Conservation (phyloP, 441 rosid genomes). For the Aleurites moluccanus region DNA sequence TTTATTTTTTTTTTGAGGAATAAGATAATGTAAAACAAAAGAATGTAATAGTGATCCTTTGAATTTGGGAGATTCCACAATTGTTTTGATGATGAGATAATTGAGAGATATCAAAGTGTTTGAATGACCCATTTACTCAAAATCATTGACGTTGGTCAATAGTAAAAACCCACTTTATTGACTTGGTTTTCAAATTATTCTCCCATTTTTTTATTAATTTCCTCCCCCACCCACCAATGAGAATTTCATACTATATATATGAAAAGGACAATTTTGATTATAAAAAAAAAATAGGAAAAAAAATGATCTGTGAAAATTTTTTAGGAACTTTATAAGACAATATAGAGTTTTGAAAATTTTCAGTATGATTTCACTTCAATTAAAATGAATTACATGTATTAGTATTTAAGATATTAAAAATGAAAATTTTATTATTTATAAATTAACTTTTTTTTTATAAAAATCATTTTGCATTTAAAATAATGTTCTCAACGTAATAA, state of each 20-base stretch:
- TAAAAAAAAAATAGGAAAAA: too few relatives aligned
- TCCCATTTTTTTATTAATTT: background rate
- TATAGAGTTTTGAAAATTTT: too few relatives aligned
- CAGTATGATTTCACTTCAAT: too few relatives aligned
- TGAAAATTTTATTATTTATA: too few relatives aligned
- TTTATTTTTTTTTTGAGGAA: background rate
- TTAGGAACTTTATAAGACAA: too few relatives aligned
- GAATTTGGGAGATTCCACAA: slow-evolving; percentile 18
- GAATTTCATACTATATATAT: background rate
- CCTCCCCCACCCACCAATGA: background rate
- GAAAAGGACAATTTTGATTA: background rate
- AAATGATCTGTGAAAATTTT: too few relatives aligned
- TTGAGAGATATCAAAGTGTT: slow-evolving; percentile 19
- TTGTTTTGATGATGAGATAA: slow-evolving; percentile 27
- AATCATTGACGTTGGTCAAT: slow-evolving; percentile 25
- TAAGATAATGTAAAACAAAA: slow-evolving; percentile 20
- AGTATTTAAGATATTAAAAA: too few relatives aligned
- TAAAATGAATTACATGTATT: too few relatives aligned
- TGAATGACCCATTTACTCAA: slow-evolving; percentile 18
- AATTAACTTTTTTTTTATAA: too few relatives aligned
- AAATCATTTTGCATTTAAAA: too few relatives aligned
- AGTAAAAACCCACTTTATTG: slow-evolving; percentile 11
- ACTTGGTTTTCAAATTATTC: background rate
- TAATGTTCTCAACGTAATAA: too few relatives aligned
- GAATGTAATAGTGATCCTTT: slow-evolving; percentile 22